Evolutionary conservation across 805 yeast species (phyloP).

Genomic region (Candida broadrunensis): DNA sequence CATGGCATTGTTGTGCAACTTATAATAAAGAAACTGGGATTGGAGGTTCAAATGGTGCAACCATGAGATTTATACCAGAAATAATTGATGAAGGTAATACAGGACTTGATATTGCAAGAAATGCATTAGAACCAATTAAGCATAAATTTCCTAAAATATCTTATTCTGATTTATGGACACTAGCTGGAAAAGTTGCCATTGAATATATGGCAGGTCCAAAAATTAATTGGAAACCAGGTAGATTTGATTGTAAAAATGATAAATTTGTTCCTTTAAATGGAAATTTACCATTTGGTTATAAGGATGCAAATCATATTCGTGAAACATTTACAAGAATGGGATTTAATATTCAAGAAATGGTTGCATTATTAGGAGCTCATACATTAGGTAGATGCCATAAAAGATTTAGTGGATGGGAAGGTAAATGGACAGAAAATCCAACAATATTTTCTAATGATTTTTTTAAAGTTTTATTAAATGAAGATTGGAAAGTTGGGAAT

Average conservation of each 20-base stretch:
- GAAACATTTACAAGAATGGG: conserved; percentile 50
- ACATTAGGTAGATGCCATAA: conserved; percentile 75
- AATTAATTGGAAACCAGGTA: conserved; percentile 54
- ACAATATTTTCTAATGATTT: conserved; percentile 74
- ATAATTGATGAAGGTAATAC: conserved; percentile 50
- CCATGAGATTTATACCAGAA: conserved; percentile 42
- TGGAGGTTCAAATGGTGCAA: conserved; percentile 71
- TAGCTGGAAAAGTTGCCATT: conserved; percentile 64
- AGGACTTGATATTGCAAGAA: conserved; percentile 53
- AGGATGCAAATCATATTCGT: conserved; percentile 44
- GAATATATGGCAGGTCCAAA: conserved; percentile 64
- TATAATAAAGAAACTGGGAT: conserved; percentile 52
- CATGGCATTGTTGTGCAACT: conserved; percentile 90
- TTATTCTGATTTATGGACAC: conserved; percentile 69
- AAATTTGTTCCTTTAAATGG: conserved; percentile 43
- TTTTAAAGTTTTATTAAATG: conserved; percentile 37
- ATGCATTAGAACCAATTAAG: conserved; percentile 54
- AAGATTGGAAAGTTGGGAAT: conserved; percentile 48
- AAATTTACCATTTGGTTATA: conserved; percentile 49
- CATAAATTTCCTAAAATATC: conserved; percentile 57
- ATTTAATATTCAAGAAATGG: conserved; percentile 68
- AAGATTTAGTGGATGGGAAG: conserved; percentile 73
- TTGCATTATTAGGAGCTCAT: conserved; percentile 73
- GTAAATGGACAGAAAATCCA: conserved; percentile 87
- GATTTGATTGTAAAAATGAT: conserved; percentile 31